Evolutionary conservation across 441 rosid genomes (phyloP), one percentile per base, ranked within the genome.

Genomic region (Populus hybrid): DNA sequence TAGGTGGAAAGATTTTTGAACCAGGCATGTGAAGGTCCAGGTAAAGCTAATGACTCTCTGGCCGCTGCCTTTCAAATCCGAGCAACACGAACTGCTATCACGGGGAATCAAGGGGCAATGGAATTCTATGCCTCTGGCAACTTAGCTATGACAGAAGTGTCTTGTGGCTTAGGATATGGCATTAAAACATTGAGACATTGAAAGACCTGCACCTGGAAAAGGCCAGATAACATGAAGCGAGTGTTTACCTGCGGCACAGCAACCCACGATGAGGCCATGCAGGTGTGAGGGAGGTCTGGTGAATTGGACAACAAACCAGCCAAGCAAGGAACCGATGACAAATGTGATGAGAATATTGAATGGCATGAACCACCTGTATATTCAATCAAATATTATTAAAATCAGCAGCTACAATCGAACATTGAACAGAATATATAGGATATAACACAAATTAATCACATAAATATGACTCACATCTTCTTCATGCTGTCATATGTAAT

Each of bases 331-430:
- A 16, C 97, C 97, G 32, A 90, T 72, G 69, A 91, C 75, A 78
- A 88, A 90, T 18, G 97, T 90, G 72, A 95, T 83, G 61, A 95
- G 90, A 65, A 92, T 79, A 81, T 93, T 95, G 59, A 93, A 18
- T 12, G 98, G 98, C 98, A 95, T 95, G 86, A 95, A 93, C 98
- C 97, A 94, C 89, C 98, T 92, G 77, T 63, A 77, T 9, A 8
- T 40, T 40, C 10, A 26, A 50, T 8, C 46, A 26, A 4, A 67
- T 16, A 35, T 12, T 32, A 9, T 54, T 70, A 18, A 35, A 32
- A 66, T 42, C 32, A 32, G 10, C 21, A 50, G 36, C 18, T 9
- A 21, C 18, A 76, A 20, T 16, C n/a, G 38, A 76, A 18, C 59
- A 35, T 30, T 18, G 73, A 69, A 76, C 20, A 36, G 24, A 26